Base-by-base conservation (phyloP, 148 eudicot genomes). In the Selenicereus undatus region DNA sequence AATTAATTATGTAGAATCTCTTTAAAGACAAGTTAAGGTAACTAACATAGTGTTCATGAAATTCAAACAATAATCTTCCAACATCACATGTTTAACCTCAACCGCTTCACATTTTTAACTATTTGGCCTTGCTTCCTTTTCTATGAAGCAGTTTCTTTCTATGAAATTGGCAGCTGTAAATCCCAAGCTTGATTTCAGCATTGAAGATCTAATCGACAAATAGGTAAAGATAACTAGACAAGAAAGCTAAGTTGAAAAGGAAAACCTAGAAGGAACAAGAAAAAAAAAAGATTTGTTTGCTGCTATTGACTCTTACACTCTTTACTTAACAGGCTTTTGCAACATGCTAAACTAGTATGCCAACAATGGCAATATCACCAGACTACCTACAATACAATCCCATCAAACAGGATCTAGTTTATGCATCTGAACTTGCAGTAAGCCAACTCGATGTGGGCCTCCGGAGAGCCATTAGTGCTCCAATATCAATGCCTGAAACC, bases 21-120 rank as follows among this genome's bases (percentile, higher is more conserved):
- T 95, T 80, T 97, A 95, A 85, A 86, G 91, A 91, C 95, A 93
- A 95, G 98, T 95, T 30, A 97, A 95, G 98, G 98, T 95, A 90
- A 66, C 10, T 26, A 36, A 76, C 74, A 76, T 30, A 79, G 48
- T 50, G 72, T 22, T 83, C 58, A 50, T 35, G 4, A 74, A n/a
- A 48, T 45, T 65, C 21, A 7, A 66, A 35, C 1, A 35, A 52
- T 20, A 29, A 48, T 52, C 27, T 14, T 69, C 13, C 16, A 74
- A 48, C 52, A 70, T 72, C 65, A 66, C 18, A 82, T 3, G 16
- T 12, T 4, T 12, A 4, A 39, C 43, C 14, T 52, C 18, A 52
- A 7, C 16, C 1, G 62, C 62, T 56, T 56, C 22, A 56, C 62
- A 64, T 14, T 22, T 32, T 52, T 50, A 79, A 16, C 78, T 78